phyloP scores from a whole-genome alignment of 805 yeast genomes.

The Candida khao-thaluensis region DNA sequence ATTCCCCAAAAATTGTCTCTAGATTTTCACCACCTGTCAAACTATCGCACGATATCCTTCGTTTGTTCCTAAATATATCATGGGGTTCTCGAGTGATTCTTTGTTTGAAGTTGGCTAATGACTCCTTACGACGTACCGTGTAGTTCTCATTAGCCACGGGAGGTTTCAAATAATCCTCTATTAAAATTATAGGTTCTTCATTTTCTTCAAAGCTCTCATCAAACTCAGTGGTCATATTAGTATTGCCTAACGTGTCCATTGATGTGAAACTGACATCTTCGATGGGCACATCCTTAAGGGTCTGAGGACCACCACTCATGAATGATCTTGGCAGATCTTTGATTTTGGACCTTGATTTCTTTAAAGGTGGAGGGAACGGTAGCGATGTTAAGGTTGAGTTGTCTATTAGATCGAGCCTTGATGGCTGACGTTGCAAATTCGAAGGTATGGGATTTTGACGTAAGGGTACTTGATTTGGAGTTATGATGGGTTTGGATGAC shows the following conservation, averaged over 20 bases:
- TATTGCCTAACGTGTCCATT: conserved; percentile 15
- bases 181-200: conserved; percentile 45
- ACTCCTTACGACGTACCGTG: conserved; percentile 27
- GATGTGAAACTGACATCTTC: conserved; percentile 16
- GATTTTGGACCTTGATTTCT: conserved; percentile 4
- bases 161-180: conserved; percentile 55
- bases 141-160: not conserved
- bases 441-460: too few species aligned
- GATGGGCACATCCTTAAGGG: conserved; percentile 1
- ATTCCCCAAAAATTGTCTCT: conserved; percentile 38
- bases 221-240: conserved; percentile 17
- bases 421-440: conserved; percentile 27
- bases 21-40: conserved; percentile 21
- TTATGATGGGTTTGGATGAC: too few species aligned
- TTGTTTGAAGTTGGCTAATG: conserved; percentile 40
- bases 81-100: conserved; percentile 4
- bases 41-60: conserved; percentile 14
- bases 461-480: too few species aligned
- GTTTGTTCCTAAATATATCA: conserved; percentile 2
- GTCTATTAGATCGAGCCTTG: conserved; percentile 49
- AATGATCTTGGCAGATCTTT: not conserved
- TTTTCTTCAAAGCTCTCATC: conserved; percentile 21
- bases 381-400: conserved; percentile 48
- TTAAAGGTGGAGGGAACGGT: conserved; percentile 52
- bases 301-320: not conserved